Percentiles rank a stretch among this genome's conserved stretches.
These are phyloP conservation scores for Scheffersomyces spartinae DNA, from an alignment of 805 yeast genomes.

Conservation along the genomic window DNA sequence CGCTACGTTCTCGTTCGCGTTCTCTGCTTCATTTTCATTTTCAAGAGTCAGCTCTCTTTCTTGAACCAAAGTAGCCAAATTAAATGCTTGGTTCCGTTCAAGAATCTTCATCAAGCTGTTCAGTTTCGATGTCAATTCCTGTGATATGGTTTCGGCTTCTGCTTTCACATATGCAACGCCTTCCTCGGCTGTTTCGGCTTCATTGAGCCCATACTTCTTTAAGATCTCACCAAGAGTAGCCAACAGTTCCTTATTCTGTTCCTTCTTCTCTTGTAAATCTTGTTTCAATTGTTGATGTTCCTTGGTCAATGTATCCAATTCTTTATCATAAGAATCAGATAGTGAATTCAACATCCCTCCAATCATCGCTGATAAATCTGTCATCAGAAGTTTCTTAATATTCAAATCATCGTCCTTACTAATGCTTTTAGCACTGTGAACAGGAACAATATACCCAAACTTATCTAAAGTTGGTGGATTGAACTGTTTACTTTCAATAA, in stretches of 20 bases:
- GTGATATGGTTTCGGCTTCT: not conserved
- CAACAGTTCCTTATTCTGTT: slow-evolving; percentile 7
- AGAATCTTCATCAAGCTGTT: slow-evolving; percentile 16
- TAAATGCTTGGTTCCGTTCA: slow-evolving; percentile 33
- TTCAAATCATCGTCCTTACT: no score
- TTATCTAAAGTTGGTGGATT: no score
- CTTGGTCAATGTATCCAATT: slow-evolving; percentile 32
- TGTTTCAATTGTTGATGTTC: slow-evolving; percentile 18
- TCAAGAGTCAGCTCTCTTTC: slow-evolving; percentile 13
- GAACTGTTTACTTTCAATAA: no score
- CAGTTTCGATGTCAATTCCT: slow-evolving; percentile 6
- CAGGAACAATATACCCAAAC: no score
- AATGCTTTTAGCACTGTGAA: no score
- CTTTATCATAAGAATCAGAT: slow-evolving; percentile 35
- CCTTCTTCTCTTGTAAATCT: slow-evolving; percentile 17
- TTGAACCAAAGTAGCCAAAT: slow-evolving; percentile 32
- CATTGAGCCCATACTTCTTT: slow-evolving; percentile 1
- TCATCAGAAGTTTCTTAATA: no score
- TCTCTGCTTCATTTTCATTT: no score
- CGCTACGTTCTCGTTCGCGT: slow-evolving; percentile 6
- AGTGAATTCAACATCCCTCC: slow-evolving; percentile 24
- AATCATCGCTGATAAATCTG: slow-evolving; percentile 1
- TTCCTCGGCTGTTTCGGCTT: slow-evolving; percentile 5
- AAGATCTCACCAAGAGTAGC: slow-evolving; percentile 1
- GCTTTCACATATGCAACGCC: not conserved